These are phyloP conservation scores for Pyronema domesticum DNA, from an alignment of 495 filamentous ascomycete species.

Conservation along the genomic window DNA sequence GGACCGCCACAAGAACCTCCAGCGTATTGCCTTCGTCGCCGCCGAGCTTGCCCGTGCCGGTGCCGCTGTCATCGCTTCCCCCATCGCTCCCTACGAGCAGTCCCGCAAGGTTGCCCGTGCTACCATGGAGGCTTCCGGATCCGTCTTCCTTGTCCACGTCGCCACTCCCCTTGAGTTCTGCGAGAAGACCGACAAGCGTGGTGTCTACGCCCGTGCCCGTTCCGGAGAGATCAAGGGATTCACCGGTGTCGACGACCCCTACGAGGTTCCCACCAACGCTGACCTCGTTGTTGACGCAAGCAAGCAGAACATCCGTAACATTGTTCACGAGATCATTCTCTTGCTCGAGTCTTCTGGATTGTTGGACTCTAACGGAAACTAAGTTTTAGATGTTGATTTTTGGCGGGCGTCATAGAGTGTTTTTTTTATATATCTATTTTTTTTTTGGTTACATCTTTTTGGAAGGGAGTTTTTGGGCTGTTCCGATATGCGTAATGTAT, in stretches of 20 bases:
- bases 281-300: slow-evolving; percentile 70
- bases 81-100: slow-evolving; percentile 84
- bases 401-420: background rate
- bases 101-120: slow-evolving; percentile 60
- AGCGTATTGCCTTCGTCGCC: slow-evolving; percentile 89
- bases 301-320: slow-evolving; percentile 73
- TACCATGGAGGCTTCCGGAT: slow-evolving; percentile 68
- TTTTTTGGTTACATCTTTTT: background rate
- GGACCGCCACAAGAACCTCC: slow-evolving; percentile 90
- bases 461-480: background rate
- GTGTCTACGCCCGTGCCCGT: slow-evolving; percentile 72
- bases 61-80: slow-evolving; percentile 87
- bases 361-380: slow-evolving; percentile 32
- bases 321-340: slow-evolving; percentile 92
- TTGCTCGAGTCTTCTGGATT: slow-evolving; percentile 82
- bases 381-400: background rate
- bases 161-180: slow-evolving; percentile 78
- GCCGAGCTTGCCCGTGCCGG: slow-evolving; percentile 83
- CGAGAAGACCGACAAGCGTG: slow-evolving; percentile 87
- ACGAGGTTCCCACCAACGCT: slow-evolving; percentile 68
- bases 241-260: slow-evolving; percentile 95
- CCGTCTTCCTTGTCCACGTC: slow-evolving; percentile 89
- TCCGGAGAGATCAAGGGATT: slow-evolving; percentile 92
- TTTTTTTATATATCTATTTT: background rate
- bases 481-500: background rate